Evolutionary conservation across 2,329 filamentous ascomycete species (phyloP).

Genomic region (Coleophoma crateriformis): DNA sequence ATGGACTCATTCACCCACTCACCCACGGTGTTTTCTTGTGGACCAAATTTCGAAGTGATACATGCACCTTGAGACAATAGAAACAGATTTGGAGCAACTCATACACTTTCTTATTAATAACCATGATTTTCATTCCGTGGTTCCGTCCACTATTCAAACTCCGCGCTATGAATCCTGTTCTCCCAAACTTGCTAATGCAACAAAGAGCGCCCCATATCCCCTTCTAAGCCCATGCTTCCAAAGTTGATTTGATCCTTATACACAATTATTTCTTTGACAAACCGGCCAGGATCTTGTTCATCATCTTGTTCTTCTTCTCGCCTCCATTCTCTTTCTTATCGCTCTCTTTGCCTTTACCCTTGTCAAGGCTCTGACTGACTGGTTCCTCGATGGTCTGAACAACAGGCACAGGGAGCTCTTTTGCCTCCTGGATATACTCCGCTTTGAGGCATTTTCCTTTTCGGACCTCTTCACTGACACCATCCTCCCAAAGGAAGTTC

Average conservation of each 20-base stretch:
- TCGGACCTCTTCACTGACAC: constrained; percentile 49
- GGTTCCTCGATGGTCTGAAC: constrained; percentile 34
- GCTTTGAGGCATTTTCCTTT: constrained; percentile 31
- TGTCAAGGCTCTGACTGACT: constrained; percentile 31
- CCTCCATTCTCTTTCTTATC: constrained; percentile 23
- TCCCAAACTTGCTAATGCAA: not conserved
- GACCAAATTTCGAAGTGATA: no score
- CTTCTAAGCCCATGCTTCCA: no score
- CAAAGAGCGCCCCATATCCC: no score
- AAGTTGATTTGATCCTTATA: no score
- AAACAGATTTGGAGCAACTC: no score
- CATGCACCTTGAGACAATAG: no score
- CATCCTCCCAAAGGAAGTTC: constrained; percentile 69
- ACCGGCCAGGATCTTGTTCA: constrained; percentile 29
- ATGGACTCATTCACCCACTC: no score
- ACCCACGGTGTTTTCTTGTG: no score
- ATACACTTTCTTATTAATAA: no score
- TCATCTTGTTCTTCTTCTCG: constrained; percentile 28
- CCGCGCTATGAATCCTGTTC: not conserved
- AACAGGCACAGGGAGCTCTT: constrained; percentile 61
- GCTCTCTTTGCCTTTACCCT: constrained; percentile 23
- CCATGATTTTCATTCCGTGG: no score
- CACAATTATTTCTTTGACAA: constrained; percentile 3
- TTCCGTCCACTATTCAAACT: not conserved
- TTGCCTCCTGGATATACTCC: constrained; percentile 54